Conservation (phyloP, 2,329 filamentous ascomycete genomes). For the Alternaria infectoria region DNA sequence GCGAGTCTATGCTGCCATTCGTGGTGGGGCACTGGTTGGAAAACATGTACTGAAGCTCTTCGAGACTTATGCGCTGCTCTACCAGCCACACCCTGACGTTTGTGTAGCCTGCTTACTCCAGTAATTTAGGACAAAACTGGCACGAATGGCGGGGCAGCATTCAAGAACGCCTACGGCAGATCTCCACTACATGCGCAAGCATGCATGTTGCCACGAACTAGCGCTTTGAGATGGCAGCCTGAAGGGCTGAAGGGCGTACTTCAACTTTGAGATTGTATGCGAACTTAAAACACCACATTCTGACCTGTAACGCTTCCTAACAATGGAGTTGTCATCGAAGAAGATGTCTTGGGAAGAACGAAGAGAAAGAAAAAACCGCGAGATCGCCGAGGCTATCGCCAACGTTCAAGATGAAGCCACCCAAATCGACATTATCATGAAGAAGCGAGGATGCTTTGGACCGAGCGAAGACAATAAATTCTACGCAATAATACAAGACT, state of each 20-base stretch:
- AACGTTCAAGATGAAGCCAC: conserved; percentile 2
- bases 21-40: neutral
- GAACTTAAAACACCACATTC: too few relatives aligned
- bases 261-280: neutral
- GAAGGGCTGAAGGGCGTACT: conserved; percentile 4
- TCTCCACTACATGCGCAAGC: neutral
- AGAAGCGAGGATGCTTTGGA: neutral
- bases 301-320: too few relatives aligned
- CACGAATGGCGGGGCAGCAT: neutral
- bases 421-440: conserved; percentile 1
- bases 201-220: neutral
- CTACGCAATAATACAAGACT: neutral
- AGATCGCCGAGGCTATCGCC: neutral
- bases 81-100: neutral
- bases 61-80: neutral
- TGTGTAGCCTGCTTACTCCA: neutral
- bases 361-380: neutral
- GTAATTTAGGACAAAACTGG: neutral
- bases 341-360: neutral
- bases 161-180: neutral
- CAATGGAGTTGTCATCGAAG: neutral
- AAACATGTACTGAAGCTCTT: neutral
- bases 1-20: neutral
- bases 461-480: neutral
- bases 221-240: neutral